A percentile compares a stretch with the other conserved stretches of the same genome.
Conservation (phyloP, 202 grass and related monocot genomes). For the Schoenoplectus tabernaemontani region DNA sequence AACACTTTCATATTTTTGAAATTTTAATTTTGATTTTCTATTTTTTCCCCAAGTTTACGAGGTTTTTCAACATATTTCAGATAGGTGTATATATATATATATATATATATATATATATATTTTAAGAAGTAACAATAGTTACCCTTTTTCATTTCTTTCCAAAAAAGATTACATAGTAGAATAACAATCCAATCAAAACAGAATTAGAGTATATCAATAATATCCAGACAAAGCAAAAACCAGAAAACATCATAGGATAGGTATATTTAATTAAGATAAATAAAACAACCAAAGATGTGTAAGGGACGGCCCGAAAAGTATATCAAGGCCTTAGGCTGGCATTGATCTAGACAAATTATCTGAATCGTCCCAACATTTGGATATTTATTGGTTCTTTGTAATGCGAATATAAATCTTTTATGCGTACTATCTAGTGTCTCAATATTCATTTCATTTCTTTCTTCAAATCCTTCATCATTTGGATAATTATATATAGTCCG, state of each 20-base stretch:
- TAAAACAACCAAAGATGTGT: background rate
- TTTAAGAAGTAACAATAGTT: too few species aligned
- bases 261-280: background rate
- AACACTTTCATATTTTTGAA: background rate
- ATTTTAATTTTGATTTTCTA: background rate
- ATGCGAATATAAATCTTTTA: background rate
- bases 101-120: too few species aligned
- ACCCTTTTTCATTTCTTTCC: too few species aligned
- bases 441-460: background rate
- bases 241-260: too few species aligned
- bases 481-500: background rate
- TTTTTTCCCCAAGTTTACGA: background rate
- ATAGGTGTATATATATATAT: too few species aligned
- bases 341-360: too few species aligned
- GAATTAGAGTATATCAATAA: too few species aligned
- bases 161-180: too few species aligned
- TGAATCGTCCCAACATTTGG: background rate
- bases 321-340: background rate
- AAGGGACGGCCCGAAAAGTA: background rate
- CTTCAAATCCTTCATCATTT: background rate
- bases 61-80: background rate
- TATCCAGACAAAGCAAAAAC: too few species aligned
- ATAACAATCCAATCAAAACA: too few species aligned
- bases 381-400: background rate
- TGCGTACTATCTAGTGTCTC: background rate